These are phyloP conservation scores for Eucalyptus shirleyi DNA, from an alignment of 345 rosid genomes.

Conservation along the genomic window DNA sequence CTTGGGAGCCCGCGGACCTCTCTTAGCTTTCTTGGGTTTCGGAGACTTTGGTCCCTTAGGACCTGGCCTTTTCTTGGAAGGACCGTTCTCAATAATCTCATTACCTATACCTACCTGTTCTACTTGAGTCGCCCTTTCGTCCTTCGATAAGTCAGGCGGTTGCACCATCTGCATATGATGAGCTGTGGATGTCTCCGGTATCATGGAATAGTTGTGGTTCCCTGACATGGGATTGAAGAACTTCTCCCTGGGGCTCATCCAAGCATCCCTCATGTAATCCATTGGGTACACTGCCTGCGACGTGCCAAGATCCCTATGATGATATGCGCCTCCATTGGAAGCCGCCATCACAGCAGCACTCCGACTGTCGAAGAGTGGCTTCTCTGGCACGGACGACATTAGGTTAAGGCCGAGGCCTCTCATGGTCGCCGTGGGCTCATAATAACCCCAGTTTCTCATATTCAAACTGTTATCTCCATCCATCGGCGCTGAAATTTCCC, in stretches of 20 bases:
- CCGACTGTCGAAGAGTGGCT: background rate
- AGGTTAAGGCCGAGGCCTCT: conserved; percentile 13
- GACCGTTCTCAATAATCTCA: background rate
- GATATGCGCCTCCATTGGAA: background rate
- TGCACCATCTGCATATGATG: conserved; percentile 4
- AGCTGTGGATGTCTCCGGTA: background rate
- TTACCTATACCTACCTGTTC: background rate
- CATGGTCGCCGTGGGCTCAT: conserved; percentile 3
- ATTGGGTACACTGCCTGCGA: background rate
- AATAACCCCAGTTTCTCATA: conserved; percentile 15
- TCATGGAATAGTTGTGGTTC: background rate
- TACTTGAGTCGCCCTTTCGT: background rate
- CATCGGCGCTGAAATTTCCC: background rate
- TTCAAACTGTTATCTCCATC: conserved; percentile 11
- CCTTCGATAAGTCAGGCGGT: background rate
- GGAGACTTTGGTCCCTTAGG: conserved; percentile 2
- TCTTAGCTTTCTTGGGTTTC: conserved; percentile 7
- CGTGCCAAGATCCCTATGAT: background rate
- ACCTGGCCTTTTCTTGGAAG: conserved; percentile 10
- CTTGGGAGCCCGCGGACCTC: conserved; percentile 5
- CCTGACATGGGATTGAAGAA: background rate
- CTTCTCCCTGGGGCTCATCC: conserved; percentile 12
- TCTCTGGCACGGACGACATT: background rate
- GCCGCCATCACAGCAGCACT: background rate
- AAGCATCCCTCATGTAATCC: conserved; percentile 5